Conservation (phyloP, 108 stramenopile genomes). For the Discostella pseudostelligera region DNA sequence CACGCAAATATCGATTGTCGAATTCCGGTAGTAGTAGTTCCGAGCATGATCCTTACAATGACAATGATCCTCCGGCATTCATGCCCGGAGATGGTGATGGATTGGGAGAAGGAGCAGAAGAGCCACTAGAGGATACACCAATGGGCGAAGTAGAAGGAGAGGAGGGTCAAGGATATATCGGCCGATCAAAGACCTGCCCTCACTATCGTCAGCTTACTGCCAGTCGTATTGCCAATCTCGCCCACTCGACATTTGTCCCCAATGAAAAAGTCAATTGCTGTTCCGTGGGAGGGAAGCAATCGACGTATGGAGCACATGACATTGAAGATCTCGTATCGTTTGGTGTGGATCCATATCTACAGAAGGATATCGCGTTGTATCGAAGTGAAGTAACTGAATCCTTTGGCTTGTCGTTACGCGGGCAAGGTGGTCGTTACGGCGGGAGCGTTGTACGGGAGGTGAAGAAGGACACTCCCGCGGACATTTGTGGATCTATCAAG, state of each 20-base stretch:
- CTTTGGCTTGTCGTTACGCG: conserved; percentile 49
- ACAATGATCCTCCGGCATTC: conserved; percentile 56
- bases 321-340: conserved; percentile 79
- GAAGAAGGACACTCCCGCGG: conserved; percentile 32
- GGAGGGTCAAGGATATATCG: conserved; percentile 14
- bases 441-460: conserved; percentile 29
- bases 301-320: conserved; percentile 70
- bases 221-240: conserved; percentile 36
- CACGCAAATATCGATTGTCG: conserved; percentile 39
- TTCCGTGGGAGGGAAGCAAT: conserved; percentile 58
- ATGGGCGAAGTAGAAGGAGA: conserved; percentile 13
- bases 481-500: conserved; percentile 38
- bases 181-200: conserved; percentile 51
- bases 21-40: conserved; percentile 5
- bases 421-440: conserved; percentile 13
- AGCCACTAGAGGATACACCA: conserved; percentile 14
- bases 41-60: conserved; percentile 39
- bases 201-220: conserved; percentile 72
- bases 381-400: conserved; percentile 35
- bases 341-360: conserved; percentile 55
- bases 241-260: conserved; percentile 46
- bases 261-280: conserved; percentile 46
- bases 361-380: conserved; percentile 63
- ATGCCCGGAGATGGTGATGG: conserved; percentile 25
- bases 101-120: too few relatives aligned